Evolutionary conservation across 192 early-diverging fungal genomes (phyloP), one percentile per base, ranked within the genome.

Genomic region (Thoreauomyces humboldtii): DNA sequence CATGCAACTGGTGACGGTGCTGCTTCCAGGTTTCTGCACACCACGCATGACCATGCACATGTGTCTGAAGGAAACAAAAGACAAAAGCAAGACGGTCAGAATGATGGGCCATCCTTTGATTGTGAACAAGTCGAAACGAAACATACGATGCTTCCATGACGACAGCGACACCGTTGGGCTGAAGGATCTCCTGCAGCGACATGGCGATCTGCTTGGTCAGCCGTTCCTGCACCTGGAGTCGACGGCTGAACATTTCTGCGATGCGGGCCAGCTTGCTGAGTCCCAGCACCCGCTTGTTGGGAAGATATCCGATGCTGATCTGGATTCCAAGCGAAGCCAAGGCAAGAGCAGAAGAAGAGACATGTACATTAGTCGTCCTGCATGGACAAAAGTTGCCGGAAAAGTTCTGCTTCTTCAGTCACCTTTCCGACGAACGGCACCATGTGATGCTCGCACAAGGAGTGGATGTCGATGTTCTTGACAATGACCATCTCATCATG

Each of bases 401-500:
- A n/a, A n/a, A n/a, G n/a, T n/a, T n/a, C n/a, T n/a, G 5, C 6
- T 6, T 52, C 22, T 6, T 15, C 15, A 31, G 50, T 29, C 73
- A 90, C 92, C 81, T 94, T 99, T 60, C 97, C 97, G 62, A 87
- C 88, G 67, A 99, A 97, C 27, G 97, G 97, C 0, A 99, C 95
- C 81, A 98, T 82, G 63, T 99, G 97, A 74, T 99, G 97, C 77
- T 99, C 97, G 73, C 97, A 99, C 59, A 99, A 74, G 4, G 92
- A 95, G 70, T 92, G 95, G 5, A 98, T 84, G 61, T 95, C 91
- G 52, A 99, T 95, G 76, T 97, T 87, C 65, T 89, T 92, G 17
- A 99, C 97, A 74, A 99, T 94, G 15, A 99, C 97, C 97, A 99
- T 99, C 68, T 98, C 97, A 54, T 97, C 94, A 72, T 97, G 92